Base-by-base conservation (phyloP, 805 yeast species). In the Cyberlindnera sargentensis region DNA sequence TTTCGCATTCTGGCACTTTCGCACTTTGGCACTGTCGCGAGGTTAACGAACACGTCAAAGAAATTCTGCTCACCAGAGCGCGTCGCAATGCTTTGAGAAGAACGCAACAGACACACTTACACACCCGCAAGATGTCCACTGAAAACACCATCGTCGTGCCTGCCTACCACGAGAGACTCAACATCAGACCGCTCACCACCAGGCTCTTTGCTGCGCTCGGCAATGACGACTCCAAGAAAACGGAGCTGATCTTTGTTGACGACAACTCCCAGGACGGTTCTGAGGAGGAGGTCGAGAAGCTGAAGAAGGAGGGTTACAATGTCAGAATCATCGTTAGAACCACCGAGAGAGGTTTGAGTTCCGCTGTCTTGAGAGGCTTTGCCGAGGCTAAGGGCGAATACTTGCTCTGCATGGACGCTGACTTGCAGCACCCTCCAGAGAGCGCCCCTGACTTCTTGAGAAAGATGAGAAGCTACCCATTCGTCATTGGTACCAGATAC, bases 361-460 rank as follows among this genome's bases (percentile, higher is more conserved):
- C 75, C 37, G 78, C 78, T 29, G 78, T 72, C 8, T 50, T 72
- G 50, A 65, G 64, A 50, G 78, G 78, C 11, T 72, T 72, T 55
- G 51, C 60, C 37, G 76, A 69, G 40, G 68, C 74, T 28, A 57
- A 68, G 42, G 78, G 78, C 51, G 67, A 69, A 39, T 69, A 71
- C 48, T 49, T 72, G 44, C 62, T 72, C 34, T 72, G 78, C 52
- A 72, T 72, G 77, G 78, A 72, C 55, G 78, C 78, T 25, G 78
- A 72, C 56, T 61, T 72, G 43, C 75, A 72, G 56, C 77, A 73
- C 52, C 78, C 77, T 36, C 78, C 78, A 30, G 78, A 73, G 53
- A 61, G 66, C 44, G 76, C 71, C 8, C 77, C 77, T 40, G 65
- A 62, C 29, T 55, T 73, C 46, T 61, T 73, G 37, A 64, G 66